Evolutionary conservation across 768 basidiomycete genomes (phyloP).

Genomic region (Pisolithus orientalis): DNA sequence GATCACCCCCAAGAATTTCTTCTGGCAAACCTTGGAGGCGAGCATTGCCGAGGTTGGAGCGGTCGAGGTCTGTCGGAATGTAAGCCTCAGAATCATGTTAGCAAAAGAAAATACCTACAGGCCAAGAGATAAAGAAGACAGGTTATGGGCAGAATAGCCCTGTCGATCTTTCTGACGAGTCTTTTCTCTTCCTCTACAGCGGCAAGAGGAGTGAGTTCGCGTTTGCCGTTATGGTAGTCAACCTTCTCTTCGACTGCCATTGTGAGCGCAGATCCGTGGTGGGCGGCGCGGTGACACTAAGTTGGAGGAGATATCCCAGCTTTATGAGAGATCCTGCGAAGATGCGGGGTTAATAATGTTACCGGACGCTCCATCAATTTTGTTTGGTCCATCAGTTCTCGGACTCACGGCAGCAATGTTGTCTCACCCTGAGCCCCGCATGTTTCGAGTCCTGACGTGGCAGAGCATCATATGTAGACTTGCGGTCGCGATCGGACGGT

Average conservation of each 20-base stretch:
- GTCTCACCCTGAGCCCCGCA: too few relatives aligned
- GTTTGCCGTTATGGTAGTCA: not conserved
- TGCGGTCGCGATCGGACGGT: too few relatives aligned
- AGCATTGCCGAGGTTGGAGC: constrained; percentile 76
- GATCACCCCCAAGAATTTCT: constrained; percentile 62
- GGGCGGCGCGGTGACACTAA: not conserved
- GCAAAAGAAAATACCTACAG: constrained; percentile 40
- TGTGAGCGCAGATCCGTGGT: not conserved
- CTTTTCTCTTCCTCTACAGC: constrained; percentile 29
- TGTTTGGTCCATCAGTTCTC: too few relatives aligned
- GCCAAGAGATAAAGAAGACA: constrained; percentile 72
- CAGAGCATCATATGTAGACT: too few relatives aligned
- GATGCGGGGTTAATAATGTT: too few relatives aligned
- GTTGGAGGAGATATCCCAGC: too few relatives aligned
- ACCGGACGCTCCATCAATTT: too few relatives aligned
- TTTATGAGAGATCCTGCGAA: too few relatives aligned
- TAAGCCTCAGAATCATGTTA: not conserved
- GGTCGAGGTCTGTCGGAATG: constrained; percentile 45
- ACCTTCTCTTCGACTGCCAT: not conserved
- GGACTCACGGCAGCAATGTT: too few relatives aligned
- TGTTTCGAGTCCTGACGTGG: too few relatives aligned
- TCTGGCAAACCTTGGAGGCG: constrained; percentile 67
- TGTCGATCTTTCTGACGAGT: constrained; percentile 33
- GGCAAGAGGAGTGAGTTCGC: constrained; percentile 6
- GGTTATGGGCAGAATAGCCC: constrained; percentile 41